phyloP scores from a whole-genome alignment of 129 eudicot species.

The Chrysanthemum makinoi region DNA sequence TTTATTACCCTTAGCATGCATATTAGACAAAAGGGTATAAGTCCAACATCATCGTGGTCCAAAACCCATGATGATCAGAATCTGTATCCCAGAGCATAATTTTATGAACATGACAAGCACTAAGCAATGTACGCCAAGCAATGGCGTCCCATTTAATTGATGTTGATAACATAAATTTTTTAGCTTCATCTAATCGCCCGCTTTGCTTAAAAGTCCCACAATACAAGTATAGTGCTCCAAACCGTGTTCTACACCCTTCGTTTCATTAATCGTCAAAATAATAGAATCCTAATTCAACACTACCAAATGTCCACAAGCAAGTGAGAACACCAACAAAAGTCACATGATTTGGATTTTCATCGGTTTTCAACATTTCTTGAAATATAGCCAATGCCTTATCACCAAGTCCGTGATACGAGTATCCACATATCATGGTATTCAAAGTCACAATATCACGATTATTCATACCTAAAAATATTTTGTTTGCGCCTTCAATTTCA shows the following conservation, averaged over 20 bases:
- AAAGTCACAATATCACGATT: conserved; percentile 41
- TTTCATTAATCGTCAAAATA: conserved; percentile 46
- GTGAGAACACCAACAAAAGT: conserved; percentile 58
- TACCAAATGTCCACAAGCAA: conserved; percentile 65
- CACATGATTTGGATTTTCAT: conserved; percentile 42
- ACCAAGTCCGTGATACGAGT: conserved; percentile 62
- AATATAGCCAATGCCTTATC: conserved; percentile 47
- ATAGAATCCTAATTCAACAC: conserved; percentile 62
- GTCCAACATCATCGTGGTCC: conserved; percentile 57
- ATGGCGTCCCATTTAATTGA: conserved; percentile 49
- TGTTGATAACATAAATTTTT: conserved; percentile 44
- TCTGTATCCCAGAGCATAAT: conserved; percentile 48
- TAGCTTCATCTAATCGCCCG: conserved; percentile 56
- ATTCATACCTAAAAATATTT: conserved; percentile 32
- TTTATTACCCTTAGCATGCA: conserved; percentile 55
- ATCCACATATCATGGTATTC: conserved; percentile 61
- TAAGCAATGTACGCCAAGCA: conserved; percentile 67
- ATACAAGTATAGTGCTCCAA: conserved; percentile 72
- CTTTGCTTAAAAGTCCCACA: conserved; percentile 58
- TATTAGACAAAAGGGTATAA: conserved; percentile 50
- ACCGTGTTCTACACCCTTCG: conserved; percentile 45
- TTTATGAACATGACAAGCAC: conserved; percentile 60
- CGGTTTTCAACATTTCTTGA: conserved; percentile 46
- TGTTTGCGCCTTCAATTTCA: conserved; percentile 37
- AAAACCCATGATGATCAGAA: conserved; percentile 42